phyloP scores from a whole-genome alignment of 345 rosid genomes.

The Excoecaria cochinchinensis region DNA sequence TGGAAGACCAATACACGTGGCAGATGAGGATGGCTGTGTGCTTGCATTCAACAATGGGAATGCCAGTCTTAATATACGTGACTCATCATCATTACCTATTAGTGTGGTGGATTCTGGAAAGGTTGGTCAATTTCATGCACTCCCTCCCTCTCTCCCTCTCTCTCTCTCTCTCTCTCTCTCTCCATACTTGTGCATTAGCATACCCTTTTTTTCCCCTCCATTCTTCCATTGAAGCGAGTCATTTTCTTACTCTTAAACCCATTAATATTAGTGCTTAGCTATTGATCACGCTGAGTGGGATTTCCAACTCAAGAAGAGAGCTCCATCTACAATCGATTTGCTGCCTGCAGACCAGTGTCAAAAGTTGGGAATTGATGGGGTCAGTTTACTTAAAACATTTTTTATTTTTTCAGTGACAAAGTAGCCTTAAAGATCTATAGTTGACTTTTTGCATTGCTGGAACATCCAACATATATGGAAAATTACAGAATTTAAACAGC shows the following conservation, averaged over 20 bases:
- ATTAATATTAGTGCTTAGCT: constrained; percentile 41
- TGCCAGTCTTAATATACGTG: constrained; percentile 34
- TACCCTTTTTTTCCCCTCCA: neutral
- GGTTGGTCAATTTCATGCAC: constrained; percentile 35
- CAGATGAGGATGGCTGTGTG: constrained; percentile 42
- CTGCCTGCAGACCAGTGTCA: constrained; percentile 44
- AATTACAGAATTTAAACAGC: neutral
- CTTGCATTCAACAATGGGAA: constrained; percentile 34
- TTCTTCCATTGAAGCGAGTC: neutral
- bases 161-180: too few species aligned
- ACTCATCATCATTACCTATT: constrained; percentile 54
- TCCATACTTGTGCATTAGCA: neutral
- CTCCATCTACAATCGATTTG: constrained; percentile 60
- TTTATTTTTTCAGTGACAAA: neutral
- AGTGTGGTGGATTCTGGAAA: constrained; percentile 59
- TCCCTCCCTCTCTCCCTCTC: neutral
- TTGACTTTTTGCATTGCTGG: neutral
- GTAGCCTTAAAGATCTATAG: neutral
- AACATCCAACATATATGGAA: too few species aligned
- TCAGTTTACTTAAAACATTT: constrained; percentile 23
- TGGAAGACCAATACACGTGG: constrained; percentile 50
- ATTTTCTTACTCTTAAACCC: constrained; percentile 7
- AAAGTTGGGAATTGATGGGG: constrained; percentile 56
- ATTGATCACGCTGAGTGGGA: constrained; percentile 48
- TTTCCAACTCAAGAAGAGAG: constrained; percentile 45